phyloP scores from a whole-genome alignment of 2,329 filamentous ascomycete genomes.

The Pseudocercospora ulei region DNA sequence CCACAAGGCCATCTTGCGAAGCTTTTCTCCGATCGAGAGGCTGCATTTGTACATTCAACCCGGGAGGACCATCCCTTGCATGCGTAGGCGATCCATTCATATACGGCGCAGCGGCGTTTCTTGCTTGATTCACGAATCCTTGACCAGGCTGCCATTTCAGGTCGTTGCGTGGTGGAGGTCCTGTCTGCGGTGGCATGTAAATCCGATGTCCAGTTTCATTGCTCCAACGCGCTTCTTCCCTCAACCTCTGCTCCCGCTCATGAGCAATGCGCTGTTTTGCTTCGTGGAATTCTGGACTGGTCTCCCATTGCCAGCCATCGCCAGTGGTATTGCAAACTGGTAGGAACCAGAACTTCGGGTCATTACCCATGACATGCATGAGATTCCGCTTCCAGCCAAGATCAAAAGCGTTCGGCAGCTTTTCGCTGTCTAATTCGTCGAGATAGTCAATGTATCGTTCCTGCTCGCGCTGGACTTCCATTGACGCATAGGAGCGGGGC shows the following conservation, averaged over 20 bases:
- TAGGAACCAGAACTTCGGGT: conserved; percentile 62
- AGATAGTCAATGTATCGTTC: conserved; percentile 70
- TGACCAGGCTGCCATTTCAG: conserved; percentile 28
- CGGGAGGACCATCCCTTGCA: background rate
- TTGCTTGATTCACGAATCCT: conserved; percentile 35
- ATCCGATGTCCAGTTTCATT: conserved; percentile 11
- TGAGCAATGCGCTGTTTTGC: conserved; percentile 49
- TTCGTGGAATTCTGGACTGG: conserved; percentile 66
- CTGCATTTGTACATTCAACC: conserved; percentile 37
- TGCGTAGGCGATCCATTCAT: conserved; percentile 11
- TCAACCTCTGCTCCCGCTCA: conserved; percentile 40
- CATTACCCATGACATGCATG: conserved; percentile 67
- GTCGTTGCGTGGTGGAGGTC: conserved; percentile 10
- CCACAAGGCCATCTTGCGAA: conserved; percentile 32
- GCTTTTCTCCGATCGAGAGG: conserved; percentile 33
- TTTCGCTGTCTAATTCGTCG: conserved; percentile 77
- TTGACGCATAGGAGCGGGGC: conserved; percentile 42
- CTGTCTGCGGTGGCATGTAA: conserved; percentile 16
- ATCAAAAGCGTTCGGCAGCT: conserved; percentile 87
- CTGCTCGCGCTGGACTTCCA: conserved; percentile 56
- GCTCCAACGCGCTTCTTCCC: conserved; percentile 22
- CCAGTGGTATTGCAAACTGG: conserved; percentile 78
- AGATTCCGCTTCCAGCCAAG: conserved; percentile 75
- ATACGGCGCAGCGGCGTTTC: conserved; percentile 10
- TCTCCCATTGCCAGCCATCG: conserved; percentile 91